These are phyloP conservation scores for Chloromonas sp. DNA, from an alignment of 163 green algal genomes.

Conservation along the genomic window DNA sequence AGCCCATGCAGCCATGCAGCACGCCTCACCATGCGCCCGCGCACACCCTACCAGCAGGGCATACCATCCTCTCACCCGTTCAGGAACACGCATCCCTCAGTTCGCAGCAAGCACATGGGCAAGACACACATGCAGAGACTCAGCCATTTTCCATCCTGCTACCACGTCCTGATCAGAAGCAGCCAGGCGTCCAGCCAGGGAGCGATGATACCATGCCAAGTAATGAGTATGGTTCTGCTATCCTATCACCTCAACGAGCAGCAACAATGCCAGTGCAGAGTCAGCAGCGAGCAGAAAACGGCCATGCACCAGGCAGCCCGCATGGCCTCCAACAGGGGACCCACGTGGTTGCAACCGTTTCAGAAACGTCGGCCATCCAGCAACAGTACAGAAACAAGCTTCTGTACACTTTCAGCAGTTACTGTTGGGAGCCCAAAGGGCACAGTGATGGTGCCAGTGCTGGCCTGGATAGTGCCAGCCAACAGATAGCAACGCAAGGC, in stretches of 20 bases:
- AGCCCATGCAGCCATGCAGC: neutral
- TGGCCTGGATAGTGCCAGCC: neutral
- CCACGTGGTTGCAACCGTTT: too few species aligned
- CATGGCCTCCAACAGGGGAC: too few species aligned
- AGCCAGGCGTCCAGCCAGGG: too few species aligned
- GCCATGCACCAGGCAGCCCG: too few species aligned
- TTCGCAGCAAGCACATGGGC: too few species aligned
- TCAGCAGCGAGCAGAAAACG: slow-evolving; percentile 26
- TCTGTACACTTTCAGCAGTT: slow-evolving; percentile 16
- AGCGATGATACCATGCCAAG: too few species aligned
- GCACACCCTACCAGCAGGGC: neutral
- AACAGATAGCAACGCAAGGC: neutral
- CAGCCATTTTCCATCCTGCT: too few species aligned
- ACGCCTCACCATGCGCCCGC: slow-evolving; percentile 2
- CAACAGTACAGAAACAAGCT: slow-evolving; percentile 73
- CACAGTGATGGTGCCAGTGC: neutral
- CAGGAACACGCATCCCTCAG: too few species aligned
- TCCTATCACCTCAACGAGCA: neutral
- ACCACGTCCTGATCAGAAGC: too few species aligned
- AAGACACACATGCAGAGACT: too few species aligned
- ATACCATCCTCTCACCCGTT: neutral
- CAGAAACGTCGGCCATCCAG: neutral
- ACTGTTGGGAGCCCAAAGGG: neutral
- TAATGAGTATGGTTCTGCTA: too few species aligned
- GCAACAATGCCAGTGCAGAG: slow-evolving; percentile 1